Base-by-base conservation (phyloP, 2,329 filamentous ascomycete genomes). In the Alternaria postmessia region DNA sequence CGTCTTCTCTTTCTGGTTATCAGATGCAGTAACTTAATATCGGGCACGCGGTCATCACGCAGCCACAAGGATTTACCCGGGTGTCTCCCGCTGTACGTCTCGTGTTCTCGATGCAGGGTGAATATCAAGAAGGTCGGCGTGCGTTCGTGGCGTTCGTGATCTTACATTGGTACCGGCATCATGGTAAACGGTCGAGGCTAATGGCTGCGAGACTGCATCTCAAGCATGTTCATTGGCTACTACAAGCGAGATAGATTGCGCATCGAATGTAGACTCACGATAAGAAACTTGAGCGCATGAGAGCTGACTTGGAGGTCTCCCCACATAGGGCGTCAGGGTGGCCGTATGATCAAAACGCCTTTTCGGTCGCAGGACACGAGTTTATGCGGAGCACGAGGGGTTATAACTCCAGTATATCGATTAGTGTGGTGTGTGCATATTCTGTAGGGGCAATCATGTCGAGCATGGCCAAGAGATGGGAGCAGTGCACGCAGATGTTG, bases 131-230 rank as follows among this genome's bases (percentile, higher is more conserved):
- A 51, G 1, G 0, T 7, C 1, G 47, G 16, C n/a, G 30, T 32
- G 47, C 47, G 1, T 36, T 26, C 20, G 47, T 51, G 47, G 47
- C 47, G 47, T 51, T 30, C 47, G 47, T 51, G 22, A 36, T 38
- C 32, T 36, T 51, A 51, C 30, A 51, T n/a, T 24, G 47, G 47
- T 16, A 2, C 30, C 30, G 47, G 3, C 20, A 3, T 22, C 2
- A 8, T 51, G 47, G 47, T 51, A 26, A 51, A 18, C 47, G 2
- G 47, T 51, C 47, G 47, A 51, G 30, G 30, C 5, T 22, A 34
- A 24, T 3, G 16, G 30, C 18, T 38, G 22, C 47, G 14, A 34
- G 14, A 8, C 18, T 18, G 32, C 20, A 18, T 34, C 12, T 12
- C 32, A 36, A 16, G 2, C 1, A 0, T 36, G 14, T 36, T 14